These are phyloP conservation scores for Choricystis sp. DNA, from an alignment of 139 green algal genomes.

Conservation along the genomic window DNA sequence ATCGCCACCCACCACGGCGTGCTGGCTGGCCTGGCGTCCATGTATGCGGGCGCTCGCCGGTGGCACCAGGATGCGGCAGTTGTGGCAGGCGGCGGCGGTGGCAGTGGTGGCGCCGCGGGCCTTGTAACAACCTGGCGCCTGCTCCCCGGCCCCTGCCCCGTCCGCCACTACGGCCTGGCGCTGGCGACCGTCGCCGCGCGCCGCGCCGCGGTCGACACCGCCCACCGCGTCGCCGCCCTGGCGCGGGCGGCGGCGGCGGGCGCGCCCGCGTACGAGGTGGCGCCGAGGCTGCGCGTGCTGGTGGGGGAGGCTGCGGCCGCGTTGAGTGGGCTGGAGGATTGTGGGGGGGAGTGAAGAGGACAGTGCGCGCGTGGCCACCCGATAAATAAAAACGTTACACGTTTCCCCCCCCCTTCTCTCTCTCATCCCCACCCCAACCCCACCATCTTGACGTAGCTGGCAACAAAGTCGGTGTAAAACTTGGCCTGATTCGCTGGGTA, in stretches of 20 bases:
- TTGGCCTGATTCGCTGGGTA: slow-evolving; percentile 44
- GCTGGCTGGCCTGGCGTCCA: slow-evolving; percentile 30
- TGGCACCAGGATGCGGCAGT: slow-evolving; percentile 32
- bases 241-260: no score
- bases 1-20: slow-evolving; percentile 58
- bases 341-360: neutral
- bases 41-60: slow-evolving; percentile 40
- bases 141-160: neutral
- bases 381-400: neutral
- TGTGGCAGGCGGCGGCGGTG: no score
- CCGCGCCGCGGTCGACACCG: neutral
- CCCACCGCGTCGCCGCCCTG: neutral
- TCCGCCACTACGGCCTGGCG: neutral
- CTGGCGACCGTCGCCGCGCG: neutral
- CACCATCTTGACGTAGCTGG: slow-evolving; percentile 38
- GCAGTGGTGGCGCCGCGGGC: no score
- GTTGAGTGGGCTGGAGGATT: neutral
- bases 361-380: no score
- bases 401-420: neutral
- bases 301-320: no score
- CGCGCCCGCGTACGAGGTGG: neutral
- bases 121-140: neutral
- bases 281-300: neutral
- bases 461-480: slow-evolving; percentile 59
- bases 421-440: slow-evolving; percentile 23